Evolutionary conservation across 768 basidiomycete species (phyloP).

Genomic region (Mycena epipterygia): DNA sequence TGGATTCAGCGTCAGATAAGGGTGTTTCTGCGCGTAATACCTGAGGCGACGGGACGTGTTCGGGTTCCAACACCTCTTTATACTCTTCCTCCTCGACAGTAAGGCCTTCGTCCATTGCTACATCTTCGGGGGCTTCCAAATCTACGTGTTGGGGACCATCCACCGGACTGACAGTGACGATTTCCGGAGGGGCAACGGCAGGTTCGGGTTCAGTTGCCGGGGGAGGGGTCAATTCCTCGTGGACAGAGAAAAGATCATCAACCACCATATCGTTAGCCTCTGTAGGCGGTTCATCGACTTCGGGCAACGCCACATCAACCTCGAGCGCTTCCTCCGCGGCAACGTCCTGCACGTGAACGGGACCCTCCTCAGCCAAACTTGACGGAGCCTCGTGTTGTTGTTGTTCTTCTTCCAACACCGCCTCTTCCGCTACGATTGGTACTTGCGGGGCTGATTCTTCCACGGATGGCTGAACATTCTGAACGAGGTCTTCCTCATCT

Average conservation of each 20-base stretch:
- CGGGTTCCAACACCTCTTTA: not conserved
- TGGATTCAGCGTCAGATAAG: slow-evolving; percentile 30
- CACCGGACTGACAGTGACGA: not conserved
- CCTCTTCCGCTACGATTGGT: slow-evolving; percentile 30
- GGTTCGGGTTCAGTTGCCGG: slow-evolving; percentile 20
- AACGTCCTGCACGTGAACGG: slow-evolving; percentile 26
- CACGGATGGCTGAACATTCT: slow-evolving; percentile 16
- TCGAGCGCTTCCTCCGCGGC: slow-evolving; percentile 35
- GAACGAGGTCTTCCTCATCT: slow-evolving; percentile 34
- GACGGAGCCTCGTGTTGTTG: slow-evolving; percentile 21
- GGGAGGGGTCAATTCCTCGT: slow-evolving; percentile 33
- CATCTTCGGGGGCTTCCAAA: slow-evolving; percentile 21
- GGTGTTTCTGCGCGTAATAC: slow-evolving; percentile 17
- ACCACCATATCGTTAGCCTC: slow-evolving; percentile 28
- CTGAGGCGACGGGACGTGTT: not conserved
- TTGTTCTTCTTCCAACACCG: slow-evolving; percentile 11
- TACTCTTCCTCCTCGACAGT: slow-evolving; percentile 9
- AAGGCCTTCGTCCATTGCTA: slow-evolving; percentile 23
- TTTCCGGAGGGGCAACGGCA: slow-evolving; percentile 3
- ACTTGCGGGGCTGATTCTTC: slow-evolving; percentile 16
- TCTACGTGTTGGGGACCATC: not conserved
- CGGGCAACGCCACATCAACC: slow-evolving; percentile 30
- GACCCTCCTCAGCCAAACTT: slow-evolving; percentile 19
- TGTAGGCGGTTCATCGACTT: slow-evolving; percentile 23
- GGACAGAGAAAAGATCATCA: slow-evolving; percentile 35